Evolutionary conservation across 2,329 filamentous ascomycete genomes (phyloP), one percentile per base, ranked within the genome.

Genomic region (Verticillium nonalfalfae): DNA sequence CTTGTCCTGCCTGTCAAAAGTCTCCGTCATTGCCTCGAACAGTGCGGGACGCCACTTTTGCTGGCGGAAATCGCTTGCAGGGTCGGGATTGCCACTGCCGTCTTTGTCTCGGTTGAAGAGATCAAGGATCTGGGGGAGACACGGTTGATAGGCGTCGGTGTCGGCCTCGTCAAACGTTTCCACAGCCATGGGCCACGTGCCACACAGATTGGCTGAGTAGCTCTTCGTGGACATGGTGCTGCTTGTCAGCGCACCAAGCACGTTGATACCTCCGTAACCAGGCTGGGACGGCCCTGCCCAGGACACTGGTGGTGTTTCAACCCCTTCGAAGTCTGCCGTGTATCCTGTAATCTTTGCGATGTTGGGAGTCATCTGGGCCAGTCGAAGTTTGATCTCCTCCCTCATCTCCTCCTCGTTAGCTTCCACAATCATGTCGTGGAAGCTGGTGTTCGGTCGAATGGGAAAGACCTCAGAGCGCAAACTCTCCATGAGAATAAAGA

Each of bases 131-230:
- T 66, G 74, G 1, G 74, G 71, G 60, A 76, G 62, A 57, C 74
- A 76, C 2, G 74, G 74, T 60, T 76, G 74, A 63, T 76, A 76
- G 52, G 75, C 69, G 55, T 75, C 71, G 40, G 72, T 67, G 31
- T 70, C 63, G 56, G 71, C 74, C 60, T 76, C 74, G 40, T 69
- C 69, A 59, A 75, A 75, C 55, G 69, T 71, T 56, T 76, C 72
- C 10, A 71, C 70, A 1, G 73, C 68, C 54, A 76, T 65, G 1
- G 74, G 71, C 6, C 66, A 71, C 31, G 74, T 65, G 13, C 74
- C 74, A 52, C 74, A 76, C 14, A 75, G 64, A 13, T 67, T 72
- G 7, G 71, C 73, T 0, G 69, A 67, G 9, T 76, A 59, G 60
- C 73, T 75, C 63, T 76, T 76, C 38, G 74, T 65, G 0, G 74